A percentile compares a stretch with the other conserved stretches of the same genome.
These are phyloP conservation scores for Diplocarpon mali DNA, from an alignment of 2,329 filamentous ascomycete genomes.

Conservation along the genomic window DNA sequence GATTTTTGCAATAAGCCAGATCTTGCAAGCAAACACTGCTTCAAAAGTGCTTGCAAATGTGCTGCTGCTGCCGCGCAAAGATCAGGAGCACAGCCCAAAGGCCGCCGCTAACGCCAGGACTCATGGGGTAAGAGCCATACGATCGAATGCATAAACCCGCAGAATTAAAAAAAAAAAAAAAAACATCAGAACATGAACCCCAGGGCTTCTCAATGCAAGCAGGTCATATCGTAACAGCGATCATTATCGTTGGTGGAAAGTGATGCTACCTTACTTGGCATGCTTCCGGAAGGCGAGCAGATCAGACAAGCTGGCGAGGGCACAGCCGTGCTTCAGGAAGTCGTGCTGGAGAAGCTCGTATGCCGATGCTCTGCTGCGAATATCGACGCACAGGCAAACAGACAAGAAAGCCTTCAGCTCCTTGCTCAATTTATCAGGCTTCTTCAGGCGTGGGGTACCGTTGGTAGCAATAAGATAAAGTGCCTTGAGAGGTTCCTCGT, in stretches of 20 bases:
- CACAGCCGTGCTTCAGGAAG: constrained; percentile 88
- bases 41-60: constrained; percentile 6
- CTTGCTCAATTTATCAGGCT: constrained; percentile 94
- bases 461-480: constrained; percentile 97
- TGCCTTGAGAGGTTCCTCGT: constrained; percentile 95
- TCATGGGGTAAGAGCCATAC: constrained; percentile 14
- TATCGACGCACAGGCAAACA: constrained; percentile 92
- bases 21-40: constrained; percentile 1
- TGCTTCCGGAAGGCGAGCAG: constrained; percentile 79
- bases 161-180: constrained; percentile 12
- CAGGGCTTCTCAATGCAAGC: constrained; percentile 4
- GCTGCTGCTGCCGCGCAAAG: constrained; percentile 1
- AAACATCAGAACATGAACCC: neutral
- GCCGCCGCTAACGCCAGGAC: constrained; percentile 19
- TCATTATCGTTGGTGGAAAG: constrained; percentile 5
- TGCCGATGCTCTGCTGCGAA: constrained; percentile 86
- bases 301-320: constrained; percentile 70
- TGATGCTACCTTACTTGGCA: constrained; percentile 38
- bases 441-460: constrained; percentile 92
- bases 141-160: constrained; percentile 16
- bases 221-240: constrained; percentile 8
- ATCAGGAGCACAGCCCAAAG: constrained; percentile 8
- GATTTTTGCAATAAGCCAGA: constrained; percentile 1
- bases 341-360: constrained; percentile 84
- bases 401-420: constrained; percentile 96